A percentile compares a stretch with the other conserved stretches of the same genome.
phyloP scores from a whole-genome alignment of 306 rosid species.

The Cucumis melo region DNA sequence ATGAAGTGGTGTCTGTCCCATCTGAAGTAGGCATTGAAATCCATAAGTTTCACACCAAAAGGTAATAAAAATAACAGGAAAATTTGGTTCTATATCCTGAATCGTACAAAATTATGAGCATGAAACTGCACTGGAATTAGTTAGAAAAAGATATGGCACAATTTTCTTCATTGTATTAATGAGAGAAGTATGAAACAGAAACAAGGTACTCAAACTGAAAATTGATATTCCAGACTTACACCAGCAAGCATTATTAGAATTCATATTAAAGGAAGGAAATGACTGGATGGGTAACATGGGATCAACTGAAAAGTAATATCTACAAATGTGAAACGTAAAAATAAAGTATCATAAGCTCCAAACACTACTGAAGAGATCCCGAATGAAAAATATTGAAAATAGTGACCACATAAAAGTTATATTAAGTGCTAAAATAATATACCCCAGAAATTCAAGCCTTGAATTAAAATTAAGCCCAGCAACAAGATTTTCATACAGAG shows the following conservation, averaged over 20 bases:
- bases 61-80: not conserved
- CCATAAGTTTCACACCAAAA: not conserved
- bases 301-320: not conserved
- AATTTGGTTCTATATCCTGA: not conserved
- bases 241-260: not conserved
- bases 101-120: not conserved
- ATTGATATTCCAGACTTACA: not conserved
- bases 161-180: not conserved
- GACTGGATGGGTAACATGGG: not conserved
- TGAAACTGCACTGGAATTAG: not conserved
- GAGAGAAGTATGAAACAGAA: not conserved
- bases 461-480: not conserved
- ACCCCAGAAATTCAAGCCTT: not conserved
- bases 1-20: slow-evolving; percentile 90
- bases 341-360: not conserved
- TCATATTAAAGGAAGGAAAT: not conserved
- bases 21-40: slow-evolving; percentile 29
- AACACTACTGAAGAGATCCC: not conserved
- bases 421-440: not conserved
- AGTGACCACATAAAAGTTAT: not conserved
- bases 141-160: not conserved
- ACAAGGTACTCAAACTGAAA: not conserved
- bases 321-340: not conserved
- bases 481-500: not conserved
- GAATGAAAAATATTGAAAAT: not conserved